A percentile compares a stretch with the other conserved stretches of the same genome.
Conservation (phyloP, 2,329 filamentous ascomycete species). For the Neonectria magnoliae region DNA sequence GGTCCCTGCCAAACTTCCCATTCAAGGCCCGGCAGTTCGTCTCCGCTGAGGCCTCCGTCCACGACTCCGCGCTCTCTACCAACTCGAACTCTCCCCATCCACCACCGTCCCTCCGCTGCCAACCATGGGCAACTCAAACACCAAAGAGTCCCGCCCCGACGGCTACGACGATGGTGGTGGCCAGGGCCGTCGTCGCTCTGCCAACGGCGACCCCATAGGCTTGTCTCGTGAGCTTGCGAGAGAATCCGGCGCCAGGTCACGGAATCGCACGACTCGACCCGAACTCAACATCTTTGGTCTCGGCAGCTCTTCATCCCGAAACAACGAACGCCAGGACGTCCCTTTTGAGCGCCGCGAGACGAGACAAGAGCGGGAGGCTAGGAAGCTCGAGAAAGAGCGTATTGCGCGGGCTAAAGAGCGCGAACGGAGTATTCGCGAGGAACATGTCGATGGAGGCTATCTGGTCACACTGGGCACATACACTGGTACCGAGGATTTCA, state of each 20-base stretch:
- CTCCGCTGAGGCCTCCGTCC: not conserved
- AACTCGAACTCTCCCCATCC: conserved; percentile 20
- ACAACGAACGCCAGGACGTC: conserved; percentile 52
- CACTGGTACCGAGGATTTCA: conserved; percentile 92
- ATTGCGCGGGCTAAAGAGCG: conserved; percentile 81
- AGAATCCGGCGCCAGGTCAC: conserved; percentile 34
- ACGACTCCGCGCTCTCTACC: conserved; percentile 22
- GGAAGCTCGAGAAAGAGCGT: conserved; percentile 85
- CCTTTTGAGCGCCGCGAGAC: conserved; percentile 80
- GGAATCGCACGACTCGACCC: conserved; percentile 50
- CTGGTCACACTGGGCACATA: conserved; percentile 95
- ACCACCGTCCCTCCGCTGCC: conserved; percentile 4
- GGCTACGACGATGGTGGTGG: conserved; percentile 34
- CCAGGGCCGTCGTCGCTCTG: conserved; percentile 35
- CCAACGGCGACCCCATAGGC: conserved; percentile 31
- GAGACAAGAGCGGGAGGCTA: conserved; percentile 88
- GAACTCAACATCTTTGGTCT: conserved; percentile 61
- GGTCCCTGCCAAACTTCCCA: conserved; percentile 23
- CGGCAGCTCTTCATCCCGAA: conserved; percentile 49
- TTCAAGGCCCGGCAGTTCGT: conserved; percentile 8
- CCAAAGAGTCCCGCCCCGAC: conserved; percentile 52
- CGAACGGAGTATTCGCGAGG: conserved; percentile 88
- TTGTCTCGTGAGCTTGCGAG: conserved; percentile 37
- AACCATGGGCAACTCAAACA: conserved; percentile 53
- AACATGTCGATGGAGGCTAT: conserved; percentile 93